Evolutionary conservation across 345 rosid genomes (phyloP).

Genomic region (Passiflora organensis): DNA sequence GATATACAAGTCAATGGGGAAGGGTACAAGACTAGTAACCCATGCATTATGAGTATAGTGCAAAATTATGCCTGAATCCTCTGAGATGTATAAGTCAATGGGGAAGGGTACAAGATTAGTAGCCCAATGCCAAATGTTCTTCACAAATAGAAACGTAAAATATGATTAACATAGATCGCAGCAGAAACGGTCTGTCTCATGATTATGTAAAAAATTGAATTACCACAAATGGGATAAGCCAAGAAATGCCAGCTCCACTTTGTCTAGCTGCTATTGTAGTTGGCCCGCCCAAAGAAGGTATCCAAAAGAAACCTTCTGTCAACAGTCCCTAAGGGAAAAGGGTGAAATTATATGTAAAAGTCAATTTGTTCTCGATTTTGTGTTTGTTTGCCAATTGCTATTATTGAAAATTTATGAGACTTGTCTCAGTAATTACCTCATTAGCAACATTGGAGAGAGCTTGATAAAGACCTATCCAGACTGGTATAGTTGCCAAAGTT

Average conservation of each 20-base stretch:
- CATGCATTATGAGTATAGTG: too few species aligned
- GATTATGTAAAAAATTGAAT: slow-evolving; percentile 16
- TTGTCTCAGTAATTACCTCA: slow-evolving; percentile 77
- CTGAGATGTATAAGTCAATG: too few species aligned
- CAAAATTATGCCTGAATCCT: too few species aligned
- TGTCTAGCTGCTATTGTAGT: slow-evolving; percentile 95
- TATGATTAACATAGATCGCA: neutral
- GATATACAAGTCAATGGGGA: too few species aligned
- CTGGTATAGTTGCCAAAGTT: slow-evolving; percentile 57
- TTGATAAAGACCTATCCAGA: slow-evolving; percentile 97
- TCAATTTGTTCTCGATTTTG: neutral
- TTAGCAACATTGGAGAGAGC: slow-evolving; percentile 94
- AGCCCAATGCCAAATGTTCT: too few species aligned
- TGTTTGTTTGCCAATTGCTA: too few species aligned
- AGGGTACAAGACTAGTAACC: too few species aligned
- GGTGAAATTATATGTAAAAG: slow-evolving; percentile 13
- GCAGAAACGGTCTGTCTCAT: slow-evolving; percentile 9
- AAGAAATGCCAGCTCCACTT: slow-evolving; percentile 93
- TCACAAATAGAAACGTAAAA: neutral
- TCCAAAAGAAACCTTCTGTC: slow-evolving; percentile 99
- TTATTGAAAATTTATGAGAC: too few species aligned
- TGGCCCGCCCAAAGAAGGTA: slow-evolving; percentile 94
- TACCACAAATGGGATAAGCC: slow-evolving; percentile 99
- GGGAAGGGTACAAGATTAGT: too few species aligned
- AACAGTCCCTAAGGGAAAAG: slow-evolving; percentile 54